These are phyloP conservation scores for Diaporthe batatas DNA, from an alignment of 2,329 filamentous ascomycete genomes.

Conservation along the genomic window DNA sequence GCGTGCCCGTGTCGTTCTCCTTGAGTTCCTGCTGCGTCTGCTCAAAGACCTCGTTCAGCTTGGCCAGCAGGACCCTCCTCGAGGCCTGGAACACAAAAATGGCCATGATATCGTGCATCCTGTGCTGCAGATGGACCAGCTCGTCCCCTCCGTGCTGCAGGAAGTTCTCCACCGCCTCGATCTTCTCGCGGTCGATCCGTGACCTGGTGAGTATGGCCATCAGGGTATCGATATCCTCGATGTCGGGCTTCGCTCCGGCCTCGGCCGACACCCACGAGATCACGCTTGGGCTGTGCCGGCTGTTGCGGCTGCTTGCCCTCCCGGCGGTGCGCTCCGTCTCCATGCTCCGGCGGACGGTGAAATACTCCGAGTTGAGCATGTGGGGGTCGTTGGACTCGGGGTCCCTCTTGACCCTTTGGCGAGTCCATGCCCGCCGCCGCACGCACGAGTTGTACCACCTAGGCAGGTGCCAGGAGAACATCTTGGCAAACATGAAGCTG, in stretches of 20 bases:
- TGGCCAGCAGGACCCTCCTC: constrained; percentile 79
- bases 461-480: constrained; percentile 87
- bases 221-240: constrained; percentile 76
- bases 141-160: constrained; percentile 83
- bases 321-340: constrained; percentile 58
- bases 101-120: constrained; percentile 88
- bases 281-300: constrained; percentile 54
- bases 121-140: constrained; percentile 78
- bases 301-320: constrained; percentile 49
- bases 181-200: constrained; percentile 89
- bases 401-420: constrained; percentile 78
- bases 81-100: constrained; percentile 92
- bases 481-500: constrained; percentile 84
- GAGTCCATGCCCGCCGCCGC: constrained; percentile 88
- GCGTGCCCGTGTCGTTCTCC: constrained; percentile 52
- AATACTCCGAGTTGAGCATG: constrained; percentile 82
- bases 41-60: constrained; percentile 75
- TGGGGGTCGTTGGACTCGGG: constrained; percentile 67
- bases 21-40: constrained; percentile 63
- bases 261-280: constrained; percentile 47
- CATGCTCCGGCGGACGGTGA: constrained; percentile 75
- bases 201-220: constrained; percentile 76
- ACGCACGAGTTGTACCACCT: constrained; percentile 97
- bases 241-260: constrained; percentile 64
- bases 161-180: constrained; percentile 85